Base-by-base conservation (phyloP, 1,139 yeast genomes). In the Protomyces macrosporus region DNA sequence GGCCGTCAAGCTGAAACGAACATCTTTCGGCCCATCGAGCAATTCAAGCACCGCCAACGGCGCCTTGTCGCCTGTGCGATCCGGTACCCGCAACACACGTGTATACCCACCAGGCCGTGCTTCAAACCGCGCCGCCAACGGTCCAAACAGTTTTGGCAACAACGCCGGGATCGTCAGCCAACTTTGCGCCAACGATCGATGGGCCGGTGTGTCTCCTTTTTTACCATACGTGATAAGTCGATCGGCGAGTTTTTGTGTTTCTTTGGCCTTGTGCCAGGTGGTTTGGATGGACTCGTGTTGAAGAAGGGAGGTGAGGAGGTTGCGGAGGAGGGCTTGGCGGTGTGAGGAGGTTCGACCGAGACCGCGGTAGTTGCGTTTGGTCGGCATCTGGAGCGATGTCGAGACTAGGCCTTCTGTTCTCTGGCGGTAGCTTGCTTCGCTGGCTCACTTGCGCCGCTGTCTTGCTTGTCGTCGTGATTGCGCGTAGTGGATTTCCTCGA, bases 31-130 rank as follows among this genome's bases (percentile, higher is more conserved):
- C 10, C 87, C 85, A 70, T 88, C 97, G 1, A 93, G 96, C 62
- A 95, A 79, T 75, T 95, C 98, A 64, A 95, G 74, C 14, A 93
- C 86, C 1, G 95, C 86, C 81, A 88, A 93, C 32, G 95, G 93
- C 0, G 98, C 97, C 68, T 86, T 87, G 74, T 95, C 98, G 69
- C 93, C 95, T 62, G 87, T 76, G 70, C 98, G 81, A 39, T 95
- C 90, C 74, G 93, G 98, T 68, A 95, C 78, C 70, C 84, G 85
- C 69, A 91, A 77, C 66, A 91, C 84, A 69, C 98, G 82, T 12
- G 98, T 90, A 77, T 86, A 93, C 1, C 98, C 98, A 67, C 90
- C 88, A 0, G 76, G 73, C 75, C 97, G 81, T 39, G 76, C 72
- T 6, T 78, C 74, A 72, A 88, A 91, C 69, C 96, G 80, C 50